A percentile compares a stretch with the other conserved stretches of the same genome.
Evolutionary conservation across 441 rosid genomes (phyloP).

Genomic region (Euphorbia celastroides): DNA sequence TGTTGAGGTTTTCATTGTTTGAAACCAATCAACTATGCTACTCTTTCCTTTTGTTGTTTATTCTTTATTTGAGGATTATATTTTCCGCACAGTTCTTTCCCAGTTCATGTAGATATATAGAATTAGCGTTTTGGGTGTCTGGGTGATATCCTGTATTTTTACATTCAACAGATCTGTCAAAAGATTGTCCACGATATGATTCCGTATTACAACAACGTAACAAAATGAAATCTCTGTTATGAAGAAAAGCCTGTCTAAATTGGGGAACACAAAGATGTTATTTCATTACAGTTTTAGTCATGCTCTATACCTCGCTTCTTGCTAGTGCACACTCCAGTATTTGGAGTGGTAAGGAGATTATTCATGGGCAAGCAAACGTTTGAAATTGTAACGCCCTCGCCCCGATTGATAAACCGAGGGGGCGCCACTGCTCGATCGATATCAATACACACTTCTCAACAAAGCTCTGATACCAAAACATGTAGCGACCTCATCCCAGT

Average conservation of each 20-base stretch:
- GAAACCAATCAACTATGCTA: neutral
- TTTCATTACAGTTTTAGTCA: neutral
- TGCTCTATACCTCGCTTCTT: slow-evolving; percentile 2
- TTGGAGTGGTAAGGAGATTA: neutral
- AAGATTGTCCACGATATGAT: neutral
- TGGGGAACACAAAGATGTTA: neutral
- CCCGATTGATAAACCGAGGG: too few relatives aligned
- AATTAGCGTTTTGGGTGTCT: too few relatives aligned
- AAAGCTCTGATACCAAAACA: too few relatives aligned
- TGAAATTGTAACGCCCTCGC: too few relatives aligned
- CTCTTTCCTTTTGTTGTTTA: too few relatives aligned
- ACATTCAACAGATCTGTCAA: neutral
- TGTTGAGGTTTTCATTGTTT: neutral
- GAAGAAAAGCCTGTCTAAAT: neutral
- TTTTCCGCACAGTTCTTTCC: too few relatives aligned
- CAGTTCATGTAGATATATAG: too few relatives aligned
- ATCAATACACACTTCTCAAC: too few relatives aligned
- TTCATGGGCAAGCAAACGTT: too few relatives aligned
- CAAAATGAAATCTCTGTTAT: neutral
- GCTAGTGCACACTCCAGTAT: neutral
- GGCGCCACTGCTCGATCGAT: too few relatives aligned
- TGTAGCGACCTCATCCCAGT: too few relatives aligned
- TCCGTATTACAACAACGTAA: neutral
- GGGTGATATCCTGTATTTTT: neutral
- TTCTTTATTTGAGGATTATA: too few relatives aligned